Evolutionary conservation across 2,329 filamentous ascomycete species (phyloP).

Genomic region (Dothistroma pini): DNA sequence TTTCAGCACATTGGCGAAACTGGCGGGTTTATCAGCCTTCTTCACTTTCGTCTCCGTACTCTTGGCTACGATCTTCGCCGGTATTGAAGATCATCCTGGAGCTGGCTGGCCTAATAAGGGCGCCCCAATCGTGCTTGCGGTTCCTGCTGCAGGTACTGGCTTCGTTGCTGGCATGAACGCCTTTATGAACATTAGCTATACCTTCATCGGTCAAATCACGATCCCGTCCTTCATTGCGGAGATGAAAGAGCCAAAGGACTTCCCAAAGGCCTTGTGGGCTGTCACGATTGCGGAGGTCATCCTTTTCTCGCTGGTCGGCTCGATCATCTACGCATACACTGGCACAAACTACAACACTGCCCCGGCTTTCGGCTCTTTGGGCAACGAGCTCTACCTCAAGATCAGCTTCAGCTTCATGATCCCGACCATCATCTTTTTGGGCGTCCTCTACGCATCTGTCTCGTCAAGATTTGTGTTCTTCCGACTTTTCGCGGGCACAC

Average conservation of each 20-base stretch:
- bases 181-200: conserved; percentile 94
- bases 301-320: conserved; percentile 77
- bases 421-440: conserved; percentile 87
- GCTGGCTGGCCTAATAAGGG: conserved; percentile 48
- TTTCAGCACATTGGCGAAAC: conserved; percentile 72
- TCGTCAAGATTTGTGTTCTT: conserved; percentile 90
- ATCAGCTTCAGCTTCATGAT: conserved; percentile 93
- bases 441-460: conserved; percentile 85
- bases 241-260: conserved; percentile 78
- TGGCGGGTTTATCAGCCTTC: conserved; percentile 74
- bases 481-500: conserved; percentile 74
- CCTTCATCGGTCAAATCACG: conserved; percentile 93
- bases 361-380: conserved; percentile 81
- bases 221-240: conserved; percentile 93
- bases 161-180: conserved; percentile 82
- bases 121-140: conserved; percentile 62
- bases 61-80: conserved; percentile 77
- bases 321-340: conserved; percentile 79
- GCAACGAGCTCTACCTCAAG: conserved; percentile 74
- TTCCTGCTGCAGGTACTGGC: conserved; percentile 67
- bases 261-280: conserved; percentile 87
- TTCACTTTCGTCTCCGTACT: conserved; percentile 91
- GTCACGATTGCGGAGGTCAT: conserved; percentile 86
- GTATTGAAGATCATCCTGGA: conserved; percentile 68
- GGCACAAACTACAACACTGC: conserved; percentile 85